Percentiles rank a stretch among this genome's conserved stretches.
phyloP scores from a whole-genome alignment of 495 filamentous ascomycete species.

The Penicillium flavigenum region DNA sequence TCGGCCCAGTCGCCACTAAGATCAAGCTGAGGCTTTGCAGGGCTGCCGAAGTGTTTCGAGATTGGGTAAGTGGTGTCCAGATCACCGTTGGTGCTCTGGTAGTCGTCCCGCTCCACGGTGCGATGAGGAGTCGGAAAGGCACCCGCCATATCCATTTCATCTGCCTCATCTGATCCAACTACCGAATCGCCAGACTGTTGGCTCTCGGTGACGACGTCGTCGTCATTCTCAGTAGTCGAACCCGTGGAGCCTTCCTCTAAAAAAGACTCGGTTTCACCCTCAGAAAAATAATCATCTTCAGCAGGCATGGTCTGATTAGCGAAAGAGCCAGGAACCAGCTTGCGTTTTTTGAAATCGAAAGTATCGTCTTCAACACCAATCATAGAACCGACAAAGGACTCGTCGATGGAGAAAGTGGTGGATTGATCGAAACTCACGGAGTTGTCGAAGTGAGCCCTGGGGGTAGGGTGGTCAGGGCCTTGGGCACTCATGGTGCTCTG shows the following conservation, averaged over 20 bases:
- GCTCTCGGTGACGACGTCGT: slow-evolving; percentile 59
- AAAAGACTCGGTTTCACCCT: slow-evolving; percentile 68
- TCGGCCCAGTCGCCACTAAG: slow-evolving; percentile 77
- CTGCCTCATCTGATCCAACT: slow-evolving; percentile 67
- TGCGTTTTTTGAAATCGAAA: slow-evolving; percentile 75
- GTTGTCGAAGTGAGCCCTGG: slow-evolving; percentile 44
- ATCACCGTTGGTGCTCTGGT: slow-evolving; percentile 44
- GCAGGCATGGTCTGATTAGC: slow-evolving; percentile 58
- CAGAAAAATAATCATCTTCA: slow-evolving; percentile 43
- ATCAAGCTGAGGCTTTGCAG: slow-evolving; percentile 58
- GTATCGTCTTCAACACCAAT: slow-evolving; percentile 70
- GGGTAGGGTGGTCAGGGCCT: slow-evolving; percentile 56
- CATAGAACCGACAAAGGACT: slow-evolving; percentile 46
- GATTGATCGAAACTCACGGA: slow-evolving; percentile 46
- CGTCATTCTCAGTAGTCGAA: slow-evolving; percentile 67
- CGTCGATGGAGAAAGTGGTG: slow-evolving; percentile 50
- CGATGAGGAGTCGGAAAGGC: slow-evolving; percentile 64
- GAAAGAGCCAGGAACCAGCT: slow-evolving; percentile 76
- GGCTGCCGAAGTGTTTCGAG: slow-evolving; percentile 52
- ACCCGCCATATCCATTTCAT: slow-evolving; percentile 76
- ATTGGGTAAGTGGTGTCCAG: slow-evolving; percentile 44
- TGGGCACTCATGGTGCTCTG: slow-evolving; percentile 56
- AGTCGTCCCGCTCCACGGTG: slow-evolving; percentile 62
- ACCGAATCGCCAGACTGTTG: slow-evolving; percentile 61
- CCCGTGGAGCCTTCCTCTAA: slow-evolving; percentile 85